Conservation (phyloP, 257 asterid genomes). For the Parsonsia alboflavescens region DNA sequence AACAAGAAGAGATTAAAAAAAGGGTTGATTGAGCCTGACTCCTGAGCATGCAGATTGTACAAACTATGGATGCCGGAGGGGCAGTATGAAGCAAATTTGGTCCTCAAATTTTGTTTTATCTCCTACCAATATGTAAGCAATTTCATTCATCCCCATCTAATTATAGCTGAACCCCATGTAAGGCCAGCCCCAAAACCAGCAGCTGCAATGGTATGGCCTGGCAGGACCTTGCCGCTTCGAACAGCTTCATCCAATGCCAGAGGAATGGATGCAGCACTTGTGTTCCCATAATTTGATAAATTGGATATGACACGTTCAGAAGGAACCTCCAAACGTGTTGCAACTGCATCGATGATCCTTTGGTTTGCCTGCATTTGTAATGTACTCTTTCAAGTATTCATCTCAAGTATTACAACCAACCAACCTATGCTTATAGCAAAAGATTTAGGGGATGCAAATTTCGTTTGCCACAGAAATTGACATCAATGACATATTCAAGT, state of each 20-base stretch:
- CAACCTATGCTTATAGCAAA: neutral
- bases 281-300: slow-evolving; percentile 81
- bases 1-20: neutral
- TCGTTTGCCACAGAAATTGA: neutral
- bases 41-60: neutral
- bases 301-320: slow-evolving; percentile 82
- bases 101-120: neutral
- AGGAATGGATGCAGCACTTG: slow-evolving; percentile 93
- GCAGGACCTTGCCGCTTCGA: slow-evolving; percentile 67
- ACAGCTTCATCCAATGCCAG: slow-evolving; percentile 94
- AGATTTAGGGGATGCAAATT: neutral
- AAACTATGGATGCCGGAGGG: slow-evolving; percentile 14
- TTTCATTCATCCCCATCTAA: slow-evolving; percentile 73
- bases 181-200: slow-evolving; percentile 99
- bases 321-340: slow-evolving; percentile 63
- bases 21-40: slow-evolving; percentile 7
- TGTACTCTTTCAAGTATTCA: neutral
- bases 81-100: slow-evolving; percentile 13
- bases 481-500: neutral
- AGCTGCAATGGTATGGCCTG: slow-evolving; percentile 78
- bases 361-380: slow-evolving; percentile 68
- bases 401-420: neutral
- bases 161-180: slow-evolving; percentile 89
- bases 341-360: slow-evolving; percentile 87
- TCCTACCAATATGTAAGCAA: neutral